Conservation (phyloP, 768 basidiomycete genomes). For the Pisolithus albus region DNA sequence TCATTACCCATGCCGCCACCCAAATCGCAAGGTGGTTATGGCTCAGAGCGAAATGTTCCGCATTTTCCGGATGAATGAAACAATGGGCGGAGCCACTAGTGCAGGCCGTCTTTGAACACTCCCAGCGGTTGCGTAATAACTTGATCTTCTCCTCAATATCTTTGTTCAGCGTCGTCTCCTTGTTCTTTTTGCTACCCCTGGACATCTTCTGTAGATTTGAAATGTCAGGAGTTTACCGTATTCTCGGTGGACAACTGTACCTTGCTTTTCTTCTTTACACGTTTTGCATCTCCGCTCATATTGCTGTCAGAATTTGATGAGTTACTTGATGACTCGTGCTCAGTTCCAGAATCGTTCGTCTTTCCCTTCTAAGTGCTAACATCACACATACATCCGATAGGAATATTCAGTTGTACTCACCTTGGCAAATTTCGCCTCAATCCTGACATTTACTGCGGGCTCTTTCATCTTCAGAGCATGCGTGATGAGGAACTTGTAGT, state of each 20-base stretch:
- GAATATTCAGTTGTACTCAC: not conserved
- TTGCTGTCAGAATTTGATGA: too few species aligned
- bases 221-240: not conserved
- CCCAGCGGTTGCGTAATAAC: not conserved
- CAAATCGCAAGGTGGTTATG: slow-evolving; percentile 3
- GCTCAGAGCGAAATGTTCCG: not conserved
- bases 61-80: not conserved
- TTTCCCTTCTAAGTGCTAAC: not conserved
- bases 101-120: not conserved
- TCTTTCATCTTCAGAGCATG: not conserved
- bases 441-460: not conserved
- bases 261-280: too few species aligned
- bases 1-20: slow-evolving; percentile 1
- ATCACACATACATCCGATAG: not conserved
- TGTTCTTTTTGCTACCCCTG: not conserved
- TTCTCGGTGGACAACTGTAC: too few species aligned
- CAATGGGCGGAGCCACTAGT: not conserved
- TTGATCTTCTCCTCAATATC: not conserved
- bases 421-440: not conserved
- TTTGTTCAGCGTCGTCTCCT: not conserved
- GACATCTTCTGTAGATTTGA: not conserved
- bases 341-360: too few species aligned
- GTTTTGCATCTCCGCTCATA: too few species aligned
- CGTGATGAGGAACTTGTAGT: too few species aligned
- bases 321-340: too few species aligned